Evolutionary conservation across 2,329 filamentous ascomycete species (phyloP), one percentile per base, ranked within the genome.

Genomic region (Neofusicoccum umdonicola): DNA sequence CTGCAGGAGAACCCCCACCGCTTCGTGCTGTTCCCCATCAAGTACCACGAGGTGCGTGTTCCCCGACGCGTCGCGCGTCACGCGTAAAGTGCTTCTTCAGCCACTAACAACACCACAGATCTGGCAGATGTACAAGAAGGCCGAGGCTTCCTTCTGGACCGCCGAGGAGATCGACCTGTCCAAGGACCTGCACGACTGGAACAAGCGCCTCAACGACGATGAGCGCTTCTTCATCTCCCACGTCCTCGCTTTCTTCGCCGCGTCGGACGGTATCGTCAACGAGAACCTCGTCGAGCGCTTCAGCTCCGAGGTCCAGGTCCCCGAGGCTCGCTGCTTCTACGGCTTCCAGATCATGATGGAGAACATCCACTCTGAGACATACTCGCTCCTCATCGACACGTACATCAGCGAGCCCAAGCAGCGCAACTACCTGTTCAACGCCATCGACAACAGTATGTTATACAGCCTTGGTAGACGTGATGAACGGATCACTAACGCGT

Each of bases 271-370:
- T 76, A 99, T 99, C 70, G 95, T 99, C 85, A 99, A 99, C 78
- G 95, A 99, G 87, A 99, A 99, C 85, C 86, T 99, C 27, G 89
- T 99, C 66, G 93, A 98, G 87, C 92, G 95, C 68, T 99, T 99
- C 88, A 96, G 92, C 74, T 89, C 87, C 69, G 95, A 99, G 82
- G 94, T 99, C 35, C 95, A 99, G 83, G 89, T 98, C 66, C 94
- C 95, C 11, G 95, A 99, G 83, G 95, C 95, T 69, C 93, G 95
- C 74, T 99, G 95, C 88, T 99, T 99, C 87, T 99, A 99, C 80
- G 95, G 95, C 69, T 99, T 99, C 87, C 95, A 99, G 84, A 98
- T 98, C 84, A 99, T 99, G 95, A 98, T 99, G 92, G 95, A 99
- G 86, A 99, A 99, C 84, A 97, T 99, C 75, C 95, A 99, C 87